Conservation (phyloP, 768 basidiomycete species). For the Lactifluus volemus region DNA sequence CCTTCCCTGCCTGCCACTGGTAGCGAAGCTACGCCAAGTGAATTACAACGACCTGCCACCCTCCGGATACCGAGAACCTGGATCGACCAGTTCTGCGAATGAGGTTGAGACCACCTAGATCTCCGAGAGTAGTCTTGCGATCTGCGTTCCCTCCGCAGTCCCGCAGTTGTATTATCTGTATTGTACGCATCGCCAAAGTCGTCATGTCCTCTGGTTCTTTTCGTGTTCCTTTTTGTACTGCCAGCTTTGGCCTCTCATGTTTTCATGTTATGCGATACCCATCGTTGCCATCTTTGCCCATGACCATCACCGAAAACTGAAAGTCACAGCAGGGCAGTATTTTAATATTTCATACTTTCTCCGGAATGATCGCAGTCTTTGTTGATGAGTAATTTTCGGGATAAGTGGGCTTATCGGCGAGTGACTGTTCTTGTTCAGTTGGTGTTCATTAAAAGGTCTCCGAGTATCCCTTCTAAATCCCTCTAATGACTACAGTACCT, state of each 20-base stretch:
- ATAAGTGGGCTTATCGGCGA: neutral
- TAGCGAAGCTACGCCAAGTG: neutral
- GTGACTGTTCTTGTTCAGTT: no score
- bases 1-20: neutral
- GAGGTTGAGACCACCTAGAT: neutral
- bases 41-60: neutral
- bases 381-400: neutral
- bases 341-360: no score
- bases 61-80: neutral
- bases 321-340: no score
- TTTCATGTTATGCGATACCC: constrained; percentile 18
- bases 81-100: neutral
- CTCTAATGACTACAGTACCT: constrained; percentile 30
- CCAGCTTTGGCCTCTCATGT: constrained; percentile 46
- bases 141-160: neutral
- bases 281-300: neutral
- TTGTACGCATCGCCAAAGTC: constrained; percentile 4
- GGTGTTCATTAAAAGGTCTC: no score
- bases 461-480: neutral
- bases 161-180: constrained; percentile 1
- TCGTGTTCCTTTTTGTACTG: constrained; percentile 19
- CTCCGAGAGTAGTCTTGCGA: neutral
- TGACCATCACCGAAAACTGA: neutral
- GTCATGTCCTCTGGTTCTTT: neutral
- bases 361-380: no score